Conservation (phyloP, 768 basidiomycete species). For the Pulveroboletus frians region DNA sequence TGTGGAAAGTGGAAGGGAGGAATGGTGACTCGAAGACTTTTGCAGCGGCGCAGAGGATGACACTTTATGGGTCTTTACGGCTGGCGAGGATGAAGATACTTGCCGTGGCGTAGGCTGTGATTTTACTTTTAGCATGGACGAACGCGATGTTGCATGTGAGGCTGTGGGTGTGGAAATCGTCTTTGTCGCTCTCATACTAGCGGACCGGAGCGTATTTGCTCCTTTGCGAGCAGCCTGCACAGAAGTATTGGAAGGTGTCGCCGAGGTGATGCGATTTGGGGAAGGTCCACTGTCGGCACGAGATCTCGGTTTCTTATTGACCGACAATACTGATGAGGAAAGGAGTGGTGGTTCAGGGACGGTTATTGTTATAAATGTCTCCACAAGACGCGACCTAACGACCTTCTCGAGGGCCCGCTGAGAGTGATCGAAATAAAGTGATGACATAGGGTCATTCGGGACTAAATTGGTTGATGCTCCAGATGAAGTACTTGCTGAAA, state of each 20-base stretch:
- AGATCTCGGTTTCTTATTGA: slow-evolving; percentile 19
- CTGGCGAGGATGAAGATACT: slow-evolving; percentile 13
- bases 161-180: slow-evolving; percentile 3
- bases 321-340: slow-evolving; percentile 27
- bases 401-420: slow-evolving; percentile 67
- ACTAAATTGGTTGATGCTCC: not conserved
- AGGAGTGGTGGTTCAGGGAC: slow-evolving; percentile 29
- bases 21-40: slow-evolving; percentile 24
- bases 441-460: slow-evolving; percentile 20
- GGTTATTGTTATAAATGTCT: slow-evolving; percentile 65
- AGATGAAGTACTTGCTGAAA: slow-evolving; percentile 10
- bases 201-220: slow-evolving; percentile 11
- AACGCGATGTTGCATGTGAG: slow-evolving; percentile 8
- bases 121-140: slow-evolving; percentile 15
- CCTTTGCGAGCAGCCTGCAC: slow-evolving; percentile 13
- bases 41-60: slow-evolving; percentile 24
- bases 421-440: slow-evolving; percentile 53
- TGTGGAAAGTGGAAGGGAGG: slow-evolving; percentile 17
- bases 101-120: slow-evolving; percentile 13
- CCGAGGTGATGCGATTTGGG: not conserved
- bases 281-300: slow-evolving; percentile 26
- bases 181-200: slow-evolving; percentile 17
- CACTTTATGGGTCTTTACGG: slow-evolving; percentile 18
- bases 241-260: not conserved
- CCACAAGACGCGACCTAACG: slow-evolving; percentile 66